A percentile compares a stretch with the other conserved stretches of the same genome.
Evolutionary conservation across 2,329 filamentous ascomycete species (phyloP).

Genomic region (Aureobasidium sp.): DNA sequence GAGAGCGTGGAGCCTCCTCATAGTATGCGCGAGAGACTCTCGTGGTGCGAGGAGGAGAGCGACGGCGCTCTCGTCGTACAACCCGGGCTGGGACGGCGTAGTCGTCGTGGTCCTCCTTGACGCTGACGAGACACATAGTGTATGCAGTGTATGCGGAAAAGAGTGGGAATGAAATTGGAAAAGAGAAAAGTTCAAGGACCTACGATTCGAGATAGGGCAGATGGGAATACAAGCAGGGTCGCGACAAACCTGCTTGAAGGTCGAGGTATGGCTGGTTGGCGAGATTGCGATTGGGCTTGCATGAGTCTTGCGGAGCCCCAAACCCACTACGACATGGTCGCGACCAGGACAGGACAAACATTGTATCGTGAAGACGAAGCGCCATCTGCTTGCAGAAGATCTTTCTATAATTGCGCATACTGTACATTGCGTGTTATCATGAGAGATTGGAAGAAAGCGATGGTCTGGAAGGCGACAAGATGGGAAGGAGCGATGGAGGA

Average conservation of each 20-base stretch:
- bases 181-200: neutral
- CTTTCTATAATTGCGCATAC: too few species aligned
- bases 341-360: neutral
- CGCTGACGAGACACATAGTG: slow-evolving; percentile 39
- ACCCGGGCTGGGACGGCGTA: slow-evolving; percentile 22
- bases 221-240: neutral
- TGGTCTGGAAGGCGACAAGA: neutral
- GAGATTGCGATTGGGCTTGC: slow-evolving; percentile 11
- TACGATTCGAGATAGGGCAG: neutral
- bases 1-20: slow-evolving; percentile 16
- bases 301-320: neutral
- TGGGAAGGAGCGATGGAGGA: neutral
- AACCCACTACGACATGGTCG: neutral
- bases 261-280: slow-evolving; percentile 6
- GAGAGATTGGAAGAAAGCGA: neutral
- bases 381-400: too few species aligned
- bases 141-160: neutral
- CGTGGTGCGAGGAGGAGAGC: slow-evolving; percentile 17
- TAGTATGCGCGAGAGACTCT: slow-evolving; percentile 17
- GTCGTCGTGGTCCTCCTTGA: slow-evolving; percentile 34
- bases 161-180: neutral
- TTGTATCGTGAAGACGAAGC: neutral
- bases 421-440: neutral
- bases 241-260: neutral
- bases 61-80: slow-evolving; percentile 24